These are phyloP conservation scores for Pythium utonaiense DNA, from an alignment of 352 stramenopile genomes.

Conservation along the genomic window DNA sequence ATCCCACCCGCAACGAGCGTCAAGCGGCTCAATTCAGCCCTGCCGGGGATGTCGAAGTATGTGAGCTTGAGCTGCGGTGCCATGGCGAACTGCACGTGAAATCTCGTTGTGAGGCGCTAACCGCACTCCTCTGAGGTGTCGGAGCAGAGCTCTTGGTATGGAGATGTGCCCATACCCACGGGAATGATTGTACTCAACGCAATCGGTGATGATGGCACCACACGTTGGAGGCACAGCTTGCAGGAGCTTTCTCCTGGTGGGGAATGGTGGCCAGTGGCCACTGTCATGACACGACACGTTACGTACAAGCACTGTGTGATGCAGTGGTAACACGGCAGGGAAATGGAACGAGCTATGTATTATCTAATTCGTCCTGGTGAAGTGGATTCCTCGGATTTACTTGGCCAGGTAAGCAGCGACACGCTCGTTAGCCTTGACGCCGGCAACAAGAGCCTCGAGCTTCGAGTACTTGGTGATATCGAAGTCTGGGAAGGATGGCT, in stretches of 20 bases:
- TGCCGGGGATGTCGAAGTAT: conserved; percentile 49
- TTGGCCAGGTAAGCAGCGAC: conserved; percentile 32
- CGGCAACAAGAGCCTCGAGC: conserved; percentile 16
- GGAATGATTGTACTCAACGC: too few species aligned
- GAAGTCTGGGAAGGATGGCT: conserved; percentile 24
- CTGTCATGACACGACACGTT: too few species aligned
- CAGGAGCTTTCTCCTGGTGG: too few species aligned
- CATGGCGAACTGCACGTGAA: neutral
- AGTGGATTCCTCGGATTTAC: neutral
- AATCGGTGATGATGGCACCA: too few species aligned
- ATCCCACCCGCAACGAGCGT: conserved; percentile 38
- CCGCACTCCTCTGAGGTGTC: too few species aligned
- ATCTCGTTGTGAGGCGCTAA: too few species aligned
- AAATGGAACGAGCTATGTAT: neutral
- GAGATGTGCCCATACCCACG: too few species aligned
- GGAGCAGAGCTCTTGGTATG: too few species aligned
- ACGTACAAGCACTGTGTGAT: too few species aligned
- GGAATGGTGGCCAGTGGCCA: too few species aligned
- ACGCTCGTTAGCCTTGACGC: conserved; percentile 19
- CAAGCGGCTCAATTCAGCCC: conserved; percentile 46
- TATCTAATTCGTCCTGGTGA: neutral
- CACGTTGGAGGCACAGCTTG: too few species aligned
- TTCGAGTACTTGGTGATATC: conserved; percentile 24
- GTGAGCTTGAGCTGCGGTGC: conserved; percentile 31
- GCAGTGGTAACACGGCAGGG: too few species aligned